Evolutionary conservation across 495 filamentous ascomycete genomes (phyloP), one percentile per base, ranked within the genome.

Genomic region (Platismatia glauca): DNA sequence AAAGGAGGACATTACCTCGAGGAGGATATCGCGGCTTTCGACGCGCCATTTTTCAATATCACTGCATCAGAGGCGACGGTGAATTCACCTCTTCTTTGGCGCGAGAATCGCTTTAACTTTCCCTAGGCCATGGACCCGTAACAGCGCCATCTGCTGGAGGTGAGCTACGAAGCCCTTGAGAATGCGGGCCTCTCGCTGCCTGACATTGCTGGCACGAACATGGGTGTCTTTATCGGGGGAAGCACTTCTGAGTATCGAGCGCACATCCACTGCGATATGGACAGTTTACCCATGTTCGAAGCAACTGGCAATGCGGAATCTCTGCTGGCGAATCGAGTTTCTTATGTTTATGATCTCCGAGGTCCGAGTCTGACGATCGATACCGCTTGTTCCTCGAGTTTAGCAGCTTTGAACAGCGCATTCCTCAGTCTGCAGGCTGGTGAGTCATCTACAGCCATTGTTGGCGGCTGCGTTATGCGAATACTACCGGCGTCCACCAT

Each of bases 11-110:
- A 80, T 64, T 80, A 78, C 60, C 61, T 81, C 7, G 67, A 69
- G 4, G 72, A 77, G 16, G 72, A 79, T 59, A 62, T 76, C 34
- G 70, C 70, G 22, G 65, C 61, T 13, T 82, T 81, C 57, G 79
- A 82, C 67, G 77, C 77, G 1, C 71, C 74, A 22, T 75, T 76
- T 58, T 87, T 86, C 73, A 78, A 77, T 66, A 77, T 86, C 64
- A 74, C 72, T 0, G 73, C 77, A 0, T 70, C 71, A 12, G 84
- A 85, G 66, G 82, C 82, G 5, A 74, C 73, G 27, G 75, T 65
- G 57, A 58, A 24, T 57, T 37, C 1, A 20, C 29, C 27, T 29
- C 11, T 20, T 56, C 53, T 7, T n/a, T n/a, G n/a, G 35, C 31
- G 31, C 20, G 31, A 35, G 24, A 16, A 0, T 58, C 37, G 7